Evolutionary conservation across 306 rosid species (phyloP), one percentile per base, ranked within the genome.

Genomic region (Crotalaria pallida): DNA sequence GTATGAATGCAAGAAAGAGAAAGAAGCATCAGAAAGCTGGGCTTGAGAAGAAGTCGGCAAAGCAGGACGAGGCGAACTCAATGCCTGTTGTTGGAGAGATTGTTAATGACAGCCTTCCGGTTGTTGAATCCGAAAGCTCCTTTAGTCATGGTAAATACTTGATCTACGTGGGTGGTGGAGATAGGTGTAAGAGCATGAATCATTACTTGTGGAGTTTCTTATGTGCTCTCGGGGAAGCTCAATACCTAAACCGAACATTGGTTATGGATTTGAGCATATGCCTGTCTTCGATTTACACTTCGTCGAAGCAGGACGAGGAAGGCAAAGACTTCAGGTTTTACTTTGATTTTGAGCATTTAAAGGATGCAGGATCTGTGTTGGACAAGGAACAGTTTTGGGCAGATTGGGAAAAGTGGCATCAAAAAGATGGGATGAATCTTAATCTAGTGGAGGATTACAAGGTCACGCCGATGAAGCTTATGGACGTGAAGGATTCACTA

Each of bases 221-320:
- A 82, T 95, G 99, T 84, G 92, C 99, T 29, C 80, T 95, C n/a
- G 97, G 99, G 44, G 99, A 95, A 80, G 99, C 99, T 62, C 99
- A 89, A 68, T 95, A 95, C 82, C 84, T 95, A 71, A 95, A 95
- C 80, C 87, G 99, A 69, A 95, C 99, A 40, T 82, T 95, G 85
- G 85, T 95, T 76, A 89, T 95, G 96, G 99, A 95, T 81, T 81
- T 95, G 87, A 89, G 84, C 74, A 88, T 95, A 49, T 95, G 99
- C 63, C 83, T 95, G 21, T 91, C 97, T 38, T 91, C 96, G 0
- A 91, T 91, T 23, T 91, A 91, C 84, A 75, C 92, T 72, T 77
- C 88, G 0, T 91, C 91, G 10, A 84, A 60, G 61, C 92, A 80
- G 79, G 92, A 91, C 21, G 99, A 91, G 83, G 97, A 91, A 78